phyloP scores from a whole-genome alignment of 352 stramenopile genomes.

The Globisporangium radiosum region DNA sequence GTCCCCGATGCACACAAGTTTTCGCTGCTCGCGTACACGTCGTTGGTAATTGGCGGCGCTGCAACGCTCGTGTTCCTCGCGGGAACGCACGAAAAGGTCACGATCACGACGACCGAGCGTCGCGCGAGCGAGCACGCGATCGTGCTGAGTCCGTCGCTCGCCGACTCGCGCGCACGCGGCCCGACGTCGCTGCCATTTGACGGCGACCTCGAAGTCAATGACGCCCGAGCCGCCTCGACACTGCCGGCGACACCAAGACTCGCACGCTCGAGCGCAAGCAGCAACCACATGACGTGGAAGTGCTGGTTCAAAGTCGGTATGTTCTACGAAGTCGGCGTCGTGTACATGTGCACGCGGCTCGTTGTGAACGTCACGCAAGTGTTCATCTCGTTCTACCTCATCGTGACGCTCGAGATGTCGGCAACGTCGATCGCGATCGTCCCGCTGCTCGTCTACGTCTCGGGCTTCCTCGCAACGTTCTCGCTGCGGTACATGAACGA shows the following conservation, averaged over 20 bases:
- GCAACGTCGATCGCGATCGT: conserved; percentile 80
- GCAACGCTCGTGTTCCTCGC: conserved; percentile 59
- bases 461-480: conserved; percentile 75
- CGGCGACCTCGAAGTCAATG: conserved; percentile 34
- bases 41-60: conserved; percentile 53
- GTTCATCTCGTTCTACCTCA: conserved; percentile 85
- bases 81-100: conserved; percentile 57
- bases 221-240: conserved; percentile 1
- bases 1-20: conserved; percentile 73
- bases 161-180: conserved; percentile 38
- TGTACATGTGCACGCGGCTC: conserved; percentile 86
- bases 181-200: conserved; percentile 44
- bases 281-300: conserved; percentile 60
- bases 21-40: conserved; percentile 65
- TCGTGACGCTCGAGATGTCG: conserved; percentile 82
- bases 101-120: conserved; percentile 17
- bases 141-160: conserved; percentile 45
- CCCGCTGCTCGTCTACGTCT: conserved; percentile 77
- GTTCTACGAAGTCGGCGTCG: conserved; percentile 83
- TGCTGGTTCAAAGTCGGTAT: conserved; percentile 70
- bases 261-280: not conserved
- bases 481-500: conserved; percentile 74
- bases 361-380: conserved; percentile 84
- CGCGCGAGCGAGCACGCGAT: conserved; percentile 21
- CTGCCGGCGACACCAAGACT: too few relatives aligned